Base-by-base conservation (phyloP, 805 yeast genomes). In the Candida boleticola region DNA sequence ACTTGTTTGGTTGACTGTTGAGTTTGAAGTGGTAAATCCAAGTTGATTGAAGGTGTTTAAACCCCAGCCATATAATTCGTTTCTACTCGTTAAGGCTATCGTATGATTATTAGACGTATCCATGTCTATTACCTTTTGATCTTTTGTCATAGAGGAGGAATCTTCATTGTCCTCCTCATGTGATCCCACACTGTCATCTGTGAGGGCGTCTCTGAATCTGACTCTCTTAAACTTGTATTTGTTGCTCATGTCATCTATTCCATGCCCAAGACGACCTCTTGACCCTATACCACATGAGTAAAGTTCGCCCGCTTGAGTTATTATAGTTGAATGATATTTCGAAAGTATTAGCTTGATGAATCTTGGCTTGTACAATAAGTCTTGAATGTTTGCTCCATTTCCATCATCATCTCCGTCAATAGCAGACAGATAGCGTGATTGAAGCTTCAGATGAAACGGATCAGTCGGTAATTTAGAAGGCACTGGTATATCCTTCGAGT, bases 31-130 rank as follows among this genome's bases (percentile, higher is more conserved):
- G 17, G 46, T 49, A 27, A 51, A 54, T 0, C 95, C 95, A 18
- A 87, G 60, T 55, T 86, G 95, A n/a, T 75, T 76, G 56, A 60
- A 73, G 14, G 72, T 67, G 53, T 87, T 87, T 46, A 79, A 71
- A 0, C 97, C 97, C 95, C 96, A 90, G 0, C 89, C 62, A 47
- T 71, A 84, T 1, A 88, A 65, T n/a, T 73, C 73, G 29, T 80
- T 80, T 13, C 61, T 50, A 0, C 63, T 53, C 0, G 84, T 75
- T 17, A 85, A 50, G 0, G 76, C 83, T 7, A 89, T 52, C 0
- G 87, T 67, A 55, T 87, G 96, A 52, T 85, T 84, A 50, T 80
- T 78, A 40, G 89, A 80, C 0, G 81, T 57, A 1, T 76, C 77
- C 1, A 80, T 63, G 13, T 57, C 63, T 33, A 42, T 47, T 4